These are phyloP conservation scores for Letharia lupina DNA, from an alignment of 495 filamentous ascomycete species.

Conservation along the genomic window DNA sequence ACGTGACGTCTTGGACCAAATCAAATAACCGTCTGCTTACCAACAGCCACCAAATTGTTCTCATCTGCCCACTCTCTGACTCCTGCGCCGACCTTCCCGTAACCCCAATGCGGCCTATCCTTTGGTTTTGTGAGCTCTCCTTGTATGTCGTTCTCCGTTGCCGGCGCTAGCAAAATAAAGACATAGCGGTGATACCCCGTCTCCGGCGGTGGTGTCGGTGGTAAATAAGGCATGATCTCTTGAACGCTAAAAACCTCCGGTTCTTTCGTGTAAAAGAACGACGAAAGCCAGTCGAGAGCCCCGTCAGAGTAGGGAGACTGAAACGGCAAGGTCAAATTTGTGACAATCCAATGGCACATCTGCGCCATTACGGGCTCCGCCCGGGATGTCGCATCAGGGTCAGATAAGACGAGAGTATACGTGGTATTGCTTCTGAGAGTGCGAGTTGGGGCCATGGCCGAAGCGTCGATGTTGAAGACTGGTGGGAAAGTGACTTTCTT, in stretches of 20 bases:
- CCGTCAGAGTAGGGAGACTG: conserved; percentile 18
- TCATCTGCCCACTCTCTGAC: conserved; percentile 55
- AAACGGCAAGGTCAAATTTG: conserved; percentile 31
- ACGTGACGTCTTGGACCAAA: not conserved
- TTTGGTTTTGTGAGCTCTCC: conserved; percentile 44
- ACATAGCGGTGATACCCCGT: conserved; percentile 66
- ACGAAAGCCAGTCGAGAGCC: conserved; percentile 19
- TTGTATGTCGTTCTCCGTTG: conserved; percentile 27
- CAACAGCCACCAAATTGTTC: conserved; percentile 52
- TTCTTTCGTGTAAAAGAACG: not conserved
- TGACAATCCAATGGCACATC: conserved; percentile 64
- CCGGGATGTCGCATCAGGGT: conserved; percentile 62
- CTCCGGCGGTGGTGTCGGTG: conserved; percentile 53
- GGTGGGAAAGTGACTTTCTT: conserved; percentile 44
- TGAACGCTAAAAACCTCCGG: conserved; percentile 19
- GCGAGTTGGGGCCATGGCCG: conserved; percentile 13
- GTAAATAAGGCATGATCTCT: conserved; percentile 49
- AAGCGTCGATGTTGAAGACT: conserved; percentile 33
- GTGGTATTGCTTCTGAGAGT: conserved; percentile 22
- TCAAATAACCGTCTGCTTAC: conserved; percentile 32
- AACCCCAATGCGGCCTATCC: conserved; percentile 57
- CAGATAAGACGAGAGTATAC: conserved; percentile 48
- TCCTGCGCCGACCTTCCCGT: conserved; percentile 44
- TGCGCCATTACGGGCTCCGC: conserved; percentile 59
- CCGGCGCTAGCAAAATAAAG: conserved; percentile 46